Evolutionary conservation across 1,284 basidiomycete genomes (phyloP).

Genomic region (Testicularia cyperi): DNA sequence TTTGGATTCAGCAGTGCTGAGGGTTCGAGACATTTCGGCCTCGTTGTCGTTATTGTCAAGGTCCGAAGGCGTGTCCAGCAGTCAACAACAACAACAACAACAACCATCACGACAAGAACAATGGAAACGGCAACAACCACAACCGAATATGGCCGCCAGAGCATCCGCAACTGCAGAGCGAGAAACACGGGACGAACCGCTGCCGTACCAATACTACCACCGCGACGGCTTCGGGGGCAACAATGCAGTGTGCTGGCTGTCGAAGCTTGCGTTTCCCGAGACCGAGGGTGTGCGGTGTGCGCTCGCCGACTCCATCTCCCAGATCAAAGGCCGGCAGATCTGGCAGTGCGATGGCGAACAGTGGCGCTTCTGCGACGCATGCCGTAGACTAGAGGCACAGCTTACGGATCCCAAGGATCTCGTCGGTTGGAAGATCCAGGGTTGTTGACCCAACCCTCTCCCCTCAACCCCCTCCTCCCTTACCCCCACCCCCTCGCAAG

Average conservation of each 20-base stretch:
- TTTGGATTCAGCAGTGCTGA: no score
- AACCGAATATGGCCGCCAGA: neutral
- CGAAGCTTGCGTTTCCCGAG: constrained; percentile 6
- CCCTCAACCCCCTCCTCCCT: no score
- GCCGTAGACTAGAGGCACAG: constrained; percentile 10
- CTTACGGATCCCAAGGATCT: constrained; percentile 20
- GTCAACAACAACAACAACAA: no score
- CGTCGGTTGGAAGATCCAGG: constrained; percentile 29
- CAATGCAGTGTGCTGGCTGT: constrained; percentile 30
- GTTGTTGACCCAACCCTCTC: constrained; percentile 7
- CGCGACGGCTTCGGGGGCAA: constrained; percentile 9
- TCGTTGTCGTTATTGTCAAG: no score
- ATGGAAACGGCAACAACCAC: no score
- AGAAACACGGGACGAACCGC: no score
- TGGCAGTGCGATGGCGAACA: constrained; percentile 25
- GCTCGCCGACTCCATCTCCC: constrained; percentile 17
- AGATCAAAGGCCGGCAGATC: constrained; percentile 28
- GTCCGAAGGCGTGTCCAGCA: no score
- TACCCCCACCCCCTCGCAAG: no score
- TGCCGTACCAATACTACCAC: constrained; percentile 36
- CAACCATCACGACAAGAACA: no score
- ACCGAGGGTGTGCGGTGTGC: constrained; percentile 15
- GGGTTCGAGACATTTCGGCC: no score
- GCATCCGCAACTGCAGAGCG: no score
- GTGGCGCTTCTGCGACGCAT: constrained; percentile 21